A percentile compares a stretch with the other conserved stretches of the same genome.
Conservation (phyloP, 495 filamentous ascomycete species). For the Aspergillus homomorphus region DNA sequence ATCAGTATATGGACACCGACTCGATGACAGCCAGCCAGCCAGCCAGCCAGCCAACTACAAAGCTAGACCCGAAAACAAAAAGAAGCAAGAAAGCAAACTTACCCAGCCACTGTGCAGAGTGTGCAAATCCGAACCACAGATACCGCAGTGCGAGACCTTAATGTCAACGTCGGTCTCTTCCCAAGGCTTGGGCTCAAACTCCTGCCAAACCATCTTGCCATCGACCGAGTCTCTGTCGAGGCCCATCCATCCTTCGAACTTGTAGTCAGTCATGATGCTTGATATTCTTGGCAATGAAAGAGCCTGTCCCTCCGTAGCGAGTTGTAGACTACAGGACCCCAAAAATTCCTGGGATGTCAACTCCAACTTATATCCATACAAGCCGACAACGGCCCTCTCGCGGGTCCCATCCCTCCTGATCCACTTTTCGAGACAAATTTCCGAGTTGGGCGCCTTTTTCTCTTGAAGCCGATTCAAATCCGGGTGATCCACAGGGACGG, state of each 20-base stretch:
- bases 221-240: constrained; percentile 52
- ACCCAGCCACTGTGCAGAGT: constrained; percentile 73
- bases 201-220: constrained; percentile 77
- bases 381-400: neutral
- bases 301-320: neutral
- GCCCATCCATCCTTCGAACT: constrained; percentile 85
- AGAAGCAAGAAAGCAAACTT: constrained; percentile 5
- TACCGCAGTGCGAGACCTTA: constrained; percentile 44
- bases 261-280: constrained; percentile 44
- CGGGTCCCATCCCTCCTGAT: neutral
- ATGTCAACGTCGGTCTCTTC: constrained; percentile 71
- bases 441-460: neutral
- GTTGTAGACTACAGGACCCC: neutral
- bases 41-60: too few species aligned
- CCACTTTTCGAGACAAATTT: neutral
- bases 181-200: constrained; percentile 77
- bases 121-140: constrained; percentile 63
- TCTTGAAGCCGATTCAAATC: neutral
- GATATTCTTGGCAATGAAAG: neutral
- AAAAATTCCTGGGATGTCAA: neutral
- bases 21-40: neutral
- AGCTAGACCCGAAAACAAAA: neutral
- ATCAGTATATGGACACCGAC: constrained; percentile 6
- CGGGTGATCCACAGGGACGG: neutral
- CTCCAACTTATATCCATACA: neutral